phyloP scores from a whole-genome alignment of 257 asterid species.

The Capsicum chinense region DNA sequence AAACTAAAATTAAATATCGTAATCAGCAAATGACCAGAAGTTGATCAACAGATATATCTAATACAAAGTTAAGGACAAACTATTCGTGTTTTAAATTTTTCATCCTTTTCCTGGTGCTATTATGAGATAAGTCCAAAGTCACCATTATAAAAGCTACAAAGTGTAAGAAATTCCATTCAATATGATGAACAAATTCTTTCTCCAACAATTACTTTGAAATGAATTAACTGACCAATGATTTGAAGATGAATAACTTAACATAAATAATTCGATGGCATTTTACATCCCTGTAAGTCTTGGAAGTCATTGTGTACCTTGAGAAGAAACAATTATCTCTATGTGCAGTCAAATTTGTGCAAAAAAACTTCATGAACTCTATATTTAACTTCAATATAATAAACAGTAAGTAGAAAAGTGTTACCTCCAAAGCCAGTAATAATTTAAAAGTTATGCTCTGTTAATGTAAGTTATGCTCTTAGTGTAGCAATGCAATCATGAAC shows the following conservation, averaged over 20 bases:
- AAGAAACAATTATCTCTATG: slow-evolving; percentile 15
- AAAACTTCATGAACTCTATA: neutral
- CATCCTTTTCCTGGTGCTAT: neutral
- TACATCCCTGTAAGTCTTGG: slow-evolving; percentile 90
- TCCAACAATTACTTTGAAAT: neutral
- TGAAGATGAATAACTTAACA: slow-evolving; percentile 59
- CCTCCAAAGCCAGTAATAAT: slow-evolving; percentile 95
- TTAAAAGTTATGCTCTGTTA: slow-evolving; percentile 92
- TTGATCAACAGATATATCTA: neutral
- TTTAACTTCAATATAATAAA: neutral
- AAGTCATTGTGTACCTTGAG: slow-evolving; percentile 88
- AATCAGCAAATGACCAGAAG: neutral
- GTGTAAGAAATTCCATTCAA: neutral
- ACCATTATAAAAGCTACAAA: neutral
- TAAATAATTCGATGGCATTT: slow-evolving; percentile 78
- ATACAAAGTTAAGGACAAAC: neutral
- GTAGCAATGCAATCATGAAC: slow-evolving; percentile 95
- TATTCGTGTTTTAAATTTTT: neutral
- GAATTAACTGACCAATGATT: too few relatives aligned
- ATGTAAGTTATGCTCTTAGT: slow-evolving; percentile 73
- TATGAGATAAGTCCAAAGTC: neutral
- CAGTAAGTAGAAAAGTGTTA: slow-evolving; percentile 30
- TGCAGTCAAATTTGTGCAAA: neutral
- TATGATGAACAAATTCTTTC: neutral
- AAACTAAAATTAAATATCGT: neutral